These are phyloP conservation scores for Oryza glaberrima DNA, from an alignment of 176 grass and related monocot species.

Conservation along the genomic window DNA sequence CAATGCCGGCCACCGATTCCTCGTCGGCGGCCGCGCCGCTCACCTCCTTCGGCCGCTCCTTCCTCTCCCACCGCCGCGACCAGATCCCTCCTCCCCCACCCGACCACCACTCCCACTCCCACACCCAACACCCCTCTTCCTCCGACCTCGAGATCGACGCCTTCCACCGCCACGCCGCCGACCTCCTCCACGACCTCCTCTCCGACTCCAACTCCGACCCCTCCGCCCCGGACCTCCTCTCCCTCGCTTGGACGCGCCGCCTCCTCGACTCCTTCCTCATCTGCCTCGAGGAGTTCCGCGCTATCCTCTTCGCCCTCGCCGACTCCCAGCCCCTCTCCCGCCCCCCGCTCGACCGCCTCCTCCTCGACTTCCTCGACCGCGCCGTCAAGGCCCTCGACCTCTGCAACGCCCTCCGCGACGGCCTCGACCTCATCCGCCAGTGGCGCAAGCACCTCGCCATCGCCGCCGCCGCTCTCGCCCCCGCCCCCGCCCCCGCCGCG, in stretches of 20 bases:
- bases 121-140: constrained; percentile 16
- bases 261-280: constrained; percentile 78
- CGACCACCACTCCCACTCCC: background rate
- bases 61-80: constrained; percentile 58
- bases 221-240: constrained; percentile 36
- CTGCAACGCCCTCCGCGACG: constrained; percentile 89
- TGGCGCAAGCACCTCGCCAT: constrained; percentile 80
- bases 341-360: constrained; percentile 68
- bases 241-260: constrained; percentile 68
- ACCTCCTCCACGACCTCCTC: constrained; percentile 58
- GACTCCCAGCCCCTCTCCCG: background rate
- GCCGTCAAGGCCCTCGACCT: constrained; percentile 92
- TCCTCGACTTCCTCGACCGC: constrained; percentile 91
- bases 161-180: constrained; percentile 59
- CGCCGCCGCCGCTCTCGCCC: constrained; percentile 49
- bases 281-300: constrained; percentile 85
- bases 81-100: constrained; percentile 38
- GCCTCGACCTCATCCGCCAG: constrained; percentile 75
- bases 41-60: constrained; percentile 54
- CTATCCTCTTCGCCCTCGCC: constrained; percentile 46
- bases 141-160: constrained; percentile 52
- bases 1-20: constrained; percentile 65
- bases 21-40: constrained; percentile 44
- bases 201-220: background rate
- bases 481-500: background rate